phyloP scores from a whole-genome alignment of 1,284 basidiomycete genomes.

The Irpex sp. region DNA sequence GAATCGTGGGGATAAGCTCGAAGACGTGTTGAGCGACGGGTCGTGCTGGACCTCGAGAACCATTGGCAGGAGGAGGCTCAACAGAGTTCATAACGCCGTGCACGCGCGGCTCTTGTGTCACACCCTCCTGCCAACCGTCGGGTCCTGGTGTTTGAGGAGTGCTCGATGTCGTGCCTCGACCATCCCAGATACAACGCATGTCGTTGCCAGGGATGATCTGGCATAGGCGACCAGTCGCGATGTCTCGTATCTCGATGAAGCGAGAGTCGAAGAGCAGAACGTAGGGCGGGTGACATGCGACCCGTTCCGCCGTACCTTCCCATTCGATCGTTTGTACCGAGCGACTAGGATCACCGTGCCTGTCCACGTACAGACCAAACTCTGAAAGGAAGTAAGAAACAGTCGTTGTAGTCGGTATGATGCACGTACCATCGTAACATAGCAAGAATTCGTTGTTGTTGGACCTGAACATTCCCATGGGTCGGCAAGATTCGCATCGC shows the following conservation, averaged over 20 bases:
- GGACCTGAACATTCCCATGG: conserved; percentile 90
- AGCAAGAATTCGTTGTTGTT: conserved; percentile 89
- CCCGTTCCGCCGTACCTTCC: conserved; percentile 88
- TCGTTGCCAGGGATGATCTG: conserved; percentile 87
- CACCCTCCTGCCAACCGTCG: conserved; percentile 39
- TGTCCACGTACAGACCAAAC: conserved; percentile 88
- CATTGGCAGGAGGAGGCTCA: conserved; percentile 38
- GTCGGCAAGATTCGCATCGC: conserved; percentile 78
- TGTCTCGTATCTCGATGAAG: conserved; percentile 92
- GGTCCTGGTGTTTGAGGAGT: conserved; percentile 35
- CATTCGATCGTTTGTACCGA: conserved; percentile 81
- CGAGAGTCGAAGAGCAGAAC: conserved; percentile 87
- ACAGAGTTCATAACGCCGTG: conserved; percentile 71
- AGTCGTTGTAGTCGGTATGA: not conserved
- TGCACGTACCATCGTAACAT: conserved; percentile 79
- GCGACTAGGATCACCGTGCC: conserved; percentile 76
- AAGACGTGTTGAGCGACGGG: conserved; percentile 72
- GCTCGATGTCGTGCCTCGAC: conserved; percentile 50
- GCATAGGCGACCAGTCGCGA: conserved; percentile 78
- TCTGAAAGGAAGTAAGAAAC: conserved; percentile 41
- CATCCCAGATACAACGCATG: conserved; percentile 87
- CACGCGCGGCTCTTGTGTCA: conserved; percentile 67
- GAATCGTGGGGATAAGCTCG: conserved; percentile 76
- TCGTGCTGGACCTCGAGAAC: conserved; percentile 32
- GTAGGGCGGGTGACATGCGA: conserved; percentile 87